Evolutionary conservation across 371 early-diverging fungal genomes (phyloP).

Genomic region (Apophysomyces ossiformis): DNA sequence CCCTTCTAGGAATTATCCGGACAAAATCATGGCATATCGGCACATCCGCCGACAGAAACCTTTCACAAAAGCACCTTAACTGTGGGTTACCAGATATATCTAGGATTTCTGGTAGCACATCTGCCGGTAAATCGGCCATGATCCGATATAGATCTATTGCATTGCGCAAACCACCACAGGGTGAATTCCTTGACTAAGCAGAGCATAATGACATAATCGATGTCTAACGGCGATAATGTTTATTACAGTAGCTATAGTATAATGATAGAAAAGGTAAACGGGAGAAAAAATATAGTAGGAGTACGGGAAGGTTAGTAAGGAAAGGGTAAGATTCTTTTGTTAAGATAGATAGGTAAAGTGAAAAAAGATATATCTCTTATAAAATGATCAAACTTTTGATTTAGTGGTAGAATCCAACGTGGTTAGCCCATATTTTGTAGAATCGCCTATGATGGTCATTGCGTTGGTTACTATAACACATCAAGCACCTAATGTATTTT

Average conservation of each 20-base stretch:
- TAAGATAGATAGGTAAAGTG: background rate
- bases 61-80: background rate
- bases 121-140: no score
- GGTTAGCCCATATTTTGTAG: background rate
- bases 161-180: no score
- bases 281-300: no score
- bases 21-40: background rate
- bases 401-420: background rate
- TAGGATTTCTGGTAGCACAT: background rate
- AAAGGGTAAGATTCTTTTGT: no score
- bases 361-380: background rate
- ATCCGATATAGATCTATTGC: no score
- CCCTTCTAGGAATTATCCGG: background rate
- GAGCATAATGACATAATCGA: no score
- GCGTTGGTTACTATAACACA: no score
- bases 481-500: background rate
- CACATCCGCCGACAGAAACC: background rate
- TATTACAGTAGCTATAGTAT: no score
- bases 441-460: background rate
- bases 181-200: no score
- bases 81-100: background rate
- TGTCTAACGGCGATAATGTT: no score
- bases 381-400: background rate
- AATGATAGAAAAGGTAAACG: no score
- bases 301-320: no score